These are phyloP conservation scores for Acanthamoeba lenticulata DNA, from an alignment of 208 protist species.

Conservation along the genomic window DNA sequence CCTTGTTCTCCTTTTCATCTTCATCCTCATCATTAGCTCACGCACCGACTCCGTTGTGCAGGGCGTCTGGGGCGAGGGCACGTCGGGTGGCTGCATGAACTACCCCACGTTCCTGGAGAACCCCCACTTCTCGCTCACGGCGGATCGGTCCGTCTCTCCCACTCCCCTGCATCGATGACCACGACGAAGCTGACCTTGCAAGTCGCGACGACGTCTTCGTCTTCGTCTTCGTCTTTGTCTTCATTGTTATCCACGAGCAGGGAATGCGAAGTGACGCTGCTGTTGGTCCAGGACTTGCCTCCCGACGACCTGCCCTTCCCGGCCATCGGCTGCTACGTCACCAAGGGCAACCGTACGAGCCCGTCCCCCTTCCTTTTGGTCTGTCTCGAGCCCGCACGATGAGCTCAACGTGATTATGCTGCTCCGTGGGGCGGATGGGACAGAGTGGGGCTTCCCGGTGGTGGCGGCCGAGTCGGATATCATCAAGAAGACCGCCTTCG, in stretches of 20 bases:
- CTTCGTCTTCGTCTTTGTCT: too few relatives aligned
- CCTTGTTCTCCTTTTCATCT: too few relatives aligned
- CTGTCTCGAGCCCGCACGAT: too few relatives aligned
- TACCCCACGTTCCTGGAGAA: neutral
- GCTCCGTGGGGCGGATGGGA: neutral
- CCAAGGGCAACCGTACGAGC: conserved; percentile 23
- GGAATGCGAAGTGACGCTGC: conserved; percentile 10
- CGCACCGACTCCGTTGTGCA: neutral
- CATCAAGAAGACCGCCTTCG: conserved; percentile 17
- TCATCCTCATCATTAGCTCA: neutral
- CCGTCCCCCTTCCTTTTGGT: neutral
- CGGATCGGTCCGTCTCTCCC: neutral
- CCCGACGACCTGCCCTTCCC: neutral
- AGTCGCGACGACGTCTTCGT: too few relatives aligned
- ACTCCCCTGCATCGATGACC: too few relatives aligned
- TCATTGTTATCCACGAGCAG: neutral
- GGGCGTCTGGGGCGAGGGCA: neutral
- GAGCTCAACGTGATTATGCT: too few relatives aligned
- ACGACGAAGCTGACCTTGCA: too few relatives aligned
- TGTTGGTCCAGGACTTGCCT: neutral
- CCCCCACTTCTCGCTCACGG: conserved; percentile 7
- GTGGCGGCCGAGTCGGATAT: neutral
- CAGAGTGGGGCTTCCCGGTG: conserved; percentile 28
- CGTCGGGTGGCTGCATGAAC: conserved; percentile 35
- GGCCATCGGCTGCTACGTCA: conserved; percentile 28